phyloP scores from a whole-genome alignment of 2,329 filamentous ascomycete genomes.

The Purpureocillium takamizusanense region DNA sequence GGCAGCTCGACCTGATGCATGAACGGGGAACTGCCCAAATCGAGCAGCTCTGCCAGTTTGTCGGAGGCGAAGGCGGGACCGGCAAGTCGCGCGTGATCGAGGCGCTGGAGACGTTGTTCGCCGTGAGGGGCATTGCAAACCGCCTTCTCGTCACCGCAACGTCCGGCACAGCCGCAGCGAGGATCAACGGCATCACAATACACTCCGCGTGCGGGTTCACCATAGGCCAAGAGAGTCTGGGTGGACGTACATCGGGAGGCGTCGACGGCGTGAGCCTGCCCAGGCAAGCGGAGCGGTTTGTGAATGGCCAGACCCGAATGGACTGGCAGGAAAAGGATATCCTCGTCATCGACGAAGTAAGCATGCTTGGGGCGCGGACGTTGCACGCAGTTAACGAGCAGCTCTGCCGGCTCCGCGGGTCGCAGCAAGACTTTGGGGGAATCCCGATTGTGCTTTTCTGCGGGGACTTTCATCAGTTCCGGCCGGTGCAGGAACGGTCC shows the following conservation, averaged over 20 bases:
- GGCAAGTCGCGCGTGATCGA: neutral
- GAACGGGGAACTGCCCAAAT: too few relatives aligned
- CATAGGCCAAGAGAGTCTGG: slow-evolving; percentile 1
- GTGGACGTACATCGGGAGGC: neutral
- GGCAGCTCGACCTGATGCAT: too few relatives aligned
- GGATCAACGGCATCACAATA: slow-evolving; percentile 8
- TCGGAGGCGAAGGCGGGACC: neutral
- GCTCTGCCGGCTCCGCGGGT: neutral
- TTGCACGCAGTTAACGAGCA: neutral
- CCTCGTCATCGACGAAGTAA: slow-evolving; percentile 1
- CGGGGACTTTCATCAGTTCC: slow-evolving; percentile 4
- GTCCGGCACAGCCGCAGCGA: slow-evolving; percentile 2
- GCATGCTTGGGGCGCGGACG: slow-evolving; percentile 1
- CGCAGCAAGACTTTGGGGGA: neutral
- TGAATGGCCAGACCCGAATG: neutral
- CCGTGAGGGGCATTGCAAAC: neutral
- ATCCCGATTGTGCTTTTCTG: slow-evolving; percentile 4
- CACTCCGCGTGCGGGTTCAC: slow-evolving; percentile 5
- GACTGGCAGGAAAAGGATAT: slow-evolving; percentile 1
- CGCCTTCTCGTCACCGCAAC: neutral
- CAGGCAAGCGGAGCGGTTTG: too few relatives aligned
- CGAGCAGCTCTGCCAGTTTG: too few relatives aligned
- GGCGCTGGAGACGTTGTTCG: neutral
- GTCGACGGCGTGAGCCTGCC: too few relatives aligned
- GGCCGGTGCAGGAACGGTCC: slow-evolving; percentile 2